Evolutionary conservation across 2,329 filamentous ascomycete genomes (phyloP).

Genomic region (Colletotrichum siamense): DNA sequence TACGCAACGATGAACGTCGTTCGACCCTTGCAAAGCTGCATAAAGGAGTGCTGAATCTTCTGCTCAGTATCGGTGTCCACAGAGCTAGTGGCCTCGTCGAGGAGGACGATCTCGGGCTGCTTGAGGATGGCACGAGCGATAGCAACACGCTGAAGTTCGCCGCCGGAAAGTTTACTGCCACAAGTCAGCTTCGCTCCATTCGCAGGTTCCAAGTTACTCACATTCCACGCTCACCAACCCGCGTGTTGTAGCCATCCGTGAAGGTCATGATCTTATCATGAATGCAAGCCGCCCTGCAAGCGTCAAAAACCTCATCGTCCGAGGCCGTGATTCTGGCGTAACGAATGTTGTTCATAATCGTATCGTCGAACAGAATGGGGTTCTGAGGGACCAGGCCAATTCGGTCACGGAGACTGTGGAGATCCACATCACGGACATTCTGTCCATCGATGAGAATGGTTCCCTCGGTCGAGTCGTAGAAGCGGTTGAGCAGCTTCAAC

Average conservation of each 20-base stretch:
- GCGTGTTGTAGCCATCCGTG: constrained; percentile 55
- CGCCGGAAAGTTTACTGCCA: constrained; percentile 65
- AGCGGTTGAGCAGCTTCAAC: constrained; percentile 62
- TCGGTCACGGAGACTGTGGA: constrained; percentile 56
- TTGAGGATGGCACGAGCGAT: constrained; percentile 77
- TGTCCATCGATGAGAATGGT: constrained; percentile 61
- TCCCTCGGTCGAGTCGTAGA: constrained; percentile 61
- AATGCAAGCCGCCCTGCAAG: constrained; percentile 60
- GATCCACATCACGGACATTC: constrained; percentile 59
- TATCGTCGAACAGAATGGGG: constrained; percentile 62
- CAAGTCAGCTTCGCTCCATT: constrained; percentile 24
- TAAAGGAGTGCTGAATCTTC: constrained; percentile 68
- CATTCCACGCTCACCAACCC: constrained; percentile 57
- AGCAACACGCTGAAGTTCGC: constrained; percentile 70
- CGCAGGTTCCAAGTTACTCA: constrained; percentile 27
- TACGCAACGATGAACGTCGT: constrained; percentile 72
- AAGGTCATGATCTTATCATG: constrained; percentile 64
- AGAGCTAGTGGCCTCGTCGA: constrained; percentile 82
- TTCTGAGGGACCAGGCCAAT: constrained; percentile 64
- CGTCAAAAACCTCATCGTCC: constrained; percentile 60
- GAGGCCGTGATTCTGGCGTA: constrained; percentile 60
- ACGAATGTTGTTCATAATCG: constrained; percentile 64
- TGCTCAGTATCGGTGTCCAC: constrained; percentile 75
- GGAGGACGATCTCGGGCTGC: constrained; percentile 74
- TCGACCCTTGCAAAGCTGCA: constrained; percentile 61